Evolutionary conservation across 768 basidiomycete genomes (phyloP), one percentile per base, ranked within the genome.

Genomic region (Boletus sensibilis): DNA sequence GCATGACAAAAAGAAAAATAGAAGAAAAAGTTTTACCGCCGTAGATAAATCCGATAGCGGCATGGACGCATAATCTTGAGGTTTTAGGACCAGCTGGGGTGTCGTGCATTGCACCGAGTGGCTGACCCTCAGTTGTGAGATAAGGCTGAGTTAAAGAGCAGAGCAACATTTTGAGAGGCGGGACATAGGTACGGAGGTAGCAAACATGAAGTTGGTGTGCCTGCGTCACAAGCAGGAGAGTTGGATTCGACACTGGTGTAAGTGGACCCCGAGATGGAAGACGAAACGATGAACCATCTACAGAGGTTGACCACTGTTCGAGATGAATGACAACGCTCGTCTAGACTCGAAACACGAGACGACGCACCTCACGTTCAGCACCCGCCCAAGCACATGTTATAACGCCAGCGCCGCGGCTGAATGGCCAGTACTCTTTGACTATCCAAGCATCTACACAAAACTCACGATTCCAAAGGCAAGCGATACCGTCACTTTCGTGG

Each of bases 341-440:
- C 35, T 52, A 14, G 12, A 43, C 21, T 4, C 0, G 20, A 52
- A 40, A 29, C 4, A 9, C 31, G 29, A 35, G 59, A 53, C 25
- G 52, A 33, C 60, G n/a, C 50, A 87, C 90, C 75, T 88, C 82
- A 67, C 90, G 78, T 31, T 79, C 77, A 13, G 67, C 59, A 21
- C 78, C 82, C 12, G 86, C 74, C 89, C 89, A 92, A 53, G 72
- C 75, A 31, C 81, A 83, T 20, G 82, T 67, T 50, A 93, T 79
- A 48, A 86, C 78, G 5, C 83, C 83, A n/a, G 79, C 76, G 33
- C 79, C 79, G 35, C 72, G 75, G 14, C 78, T 63, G 50, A 84
- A 76, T 33, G 64, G 62, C 83, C 85, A 88, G 52, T 64, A 83
- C 58, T 86, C 83, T 47, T 77, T 77, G 29, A 86, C 71, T 5